phyloP scores from a whole-genome alignment of 2,329 filamentous ascomycete genomes.

The Orbilia blumenaviensis region DNA sequence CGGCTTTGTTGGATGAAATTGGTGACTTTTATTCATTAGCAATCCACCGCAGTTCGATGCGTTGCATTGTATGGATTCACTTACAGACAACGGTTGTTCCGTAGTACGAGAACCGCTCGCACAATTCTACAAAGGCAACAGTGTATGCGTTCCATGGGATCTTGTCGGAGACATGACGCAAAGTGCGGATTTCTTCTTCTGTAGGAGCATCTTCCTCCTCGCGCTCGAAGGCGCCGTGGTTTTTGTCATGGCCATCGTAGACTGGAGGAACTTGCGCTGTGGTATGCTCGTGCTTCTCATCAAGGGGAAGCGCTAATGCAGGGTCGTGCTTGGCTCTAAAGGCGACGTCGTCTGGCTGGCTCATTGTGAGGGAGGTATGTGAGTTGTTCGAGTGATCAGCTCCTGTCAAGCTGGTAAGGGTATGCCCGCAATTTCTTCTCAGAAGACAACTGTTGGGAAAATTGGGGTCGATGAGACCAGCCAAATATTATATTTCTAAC shows the following conservation, averaged over 20 bases:
- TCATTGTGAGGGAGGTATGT: slow-evolving; percentile 19
- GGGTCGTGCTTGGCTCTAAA: slow-evolving; percentile 55
- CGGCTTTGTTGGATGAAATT: slow-evolving; percentile 71
- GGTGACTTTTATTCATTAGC: slow-evolving; percentile 62
- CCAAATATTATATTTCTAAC: slow-evolving; percentile 6
- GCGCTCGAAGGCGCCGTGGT: slow-evolving; percentile 48
- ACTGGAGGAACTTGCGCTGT: slow-evolving; percentile 18
- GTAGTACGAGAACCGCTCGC: slow-evolving; percentile 81
- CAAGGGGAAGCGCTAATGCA: slow-evolving; percentile 54
- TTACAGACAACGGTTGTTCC: slow-evolving; percentile 73
- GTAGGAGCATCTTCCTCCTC: slow-evolving; percentile 66
- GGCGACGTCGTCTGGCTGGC: slow-evolving; percentile 55
- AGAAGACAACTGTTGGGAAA: slow-evolving; percentile 25
- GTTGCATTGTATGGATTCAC: slow-evolving; percentile 56
- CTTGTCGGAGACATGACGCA: slow-evolving; percentile 72
- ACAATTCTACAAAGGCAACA: slow-evolving; percentile 77
- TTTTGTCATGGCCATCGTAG: slow-evolving; percentile 39
- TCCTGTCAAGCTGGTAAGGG: background rate
- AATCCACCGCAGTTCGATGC: background rate
- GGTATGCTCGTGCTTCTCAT: slow-evolving; percentile 56
- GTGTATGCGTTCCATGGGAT: slow-evolving; percentile 74
- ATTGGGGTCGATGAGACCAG: background rate
- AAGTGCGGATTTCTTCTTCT: slow-evolving; percentile 70
- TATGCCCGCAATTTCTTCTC: slow-evolving; percentile 29
- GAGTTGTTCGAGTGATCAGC: slow-evolving; percentile 27